Percentiles rank a stretch among this genome's conserved stretches.
Evolutionary conservation across 2,329 filamentous ascomycete species (phyloP).

Genomic region (Achaetomium macrosporum): DNA sequence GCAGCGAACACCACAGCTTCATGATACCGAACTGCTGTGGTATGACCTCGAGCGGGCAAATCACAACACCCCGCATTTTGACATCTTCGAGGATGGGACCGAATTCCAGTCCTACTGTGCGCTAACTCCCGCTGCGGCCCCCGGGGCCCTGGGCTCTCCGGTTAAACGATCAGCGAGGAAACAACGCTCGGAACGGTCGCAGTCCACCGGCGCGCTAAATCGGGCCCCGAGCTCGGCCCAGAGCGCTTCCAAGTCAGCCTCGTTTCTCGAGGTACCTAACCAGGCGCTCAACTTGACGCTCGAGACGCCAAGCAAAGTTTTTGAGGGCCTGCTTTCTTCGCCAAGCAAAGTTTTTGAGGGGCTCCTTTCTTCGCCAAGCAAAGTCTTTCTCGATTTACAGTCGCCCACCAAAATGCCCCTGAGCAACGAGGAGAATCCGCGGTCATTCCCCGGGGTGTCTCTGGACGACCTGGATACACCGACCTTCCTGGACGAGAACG

Average conservation of each 20-base stretch:
- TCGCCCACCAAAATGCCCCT: constrained; percentile 35
- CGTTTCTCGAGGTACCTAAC: constrained; percentile 44
- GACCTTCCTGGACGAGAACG: constrained; percentile 55
- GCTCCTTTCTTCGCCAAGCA: constrained; percentile 52
- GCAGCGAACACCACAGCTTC: constrained; percentile 63
- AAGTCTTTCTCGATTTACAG: constrained; percentile 38
- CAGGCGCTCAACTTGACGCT: constrained; percentile 35
- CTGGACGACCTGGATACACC: constrained; percentile 48
- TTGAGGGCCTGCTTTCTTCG: constrained; percentile 51
- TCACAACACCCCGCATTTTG: constrained; percentile 50
- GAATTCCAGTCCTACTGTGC: constrained; percentile 30
- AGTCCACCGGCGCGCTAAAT: constrained; percentile 55
- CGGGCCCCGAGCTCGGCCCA: constrained; percentile 52
- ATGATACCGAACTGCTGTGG: constrained; percentile 52
- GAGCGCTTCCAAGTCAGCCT: constrained; percentile 46
- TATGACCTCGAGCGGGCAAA: constrained; percentile 43
- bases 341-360: constrained; percentile 52
- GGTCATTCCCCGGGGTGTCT: constrained; percentile 34
- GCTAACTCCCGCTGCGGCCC: constrained; percentile 38
- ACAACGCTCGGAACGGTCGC: constrained; percentile 57
- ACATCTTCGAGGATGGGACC: constrained; percentile 52
- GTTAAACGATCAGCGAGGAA: constrained; percentile 58
- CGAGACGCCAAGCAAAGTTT: constrained; percentile 53
- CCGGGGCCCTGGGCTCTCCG: constrained; percentile 51
- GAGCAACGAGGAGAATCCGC: constrained; percentile 34